Percentiles rank a stretch among this genome's conserved stretches.
phyloP scores from a whole-genome alignment of 305 asterid genomes.

The Fraxinus baroniana region DNA sequence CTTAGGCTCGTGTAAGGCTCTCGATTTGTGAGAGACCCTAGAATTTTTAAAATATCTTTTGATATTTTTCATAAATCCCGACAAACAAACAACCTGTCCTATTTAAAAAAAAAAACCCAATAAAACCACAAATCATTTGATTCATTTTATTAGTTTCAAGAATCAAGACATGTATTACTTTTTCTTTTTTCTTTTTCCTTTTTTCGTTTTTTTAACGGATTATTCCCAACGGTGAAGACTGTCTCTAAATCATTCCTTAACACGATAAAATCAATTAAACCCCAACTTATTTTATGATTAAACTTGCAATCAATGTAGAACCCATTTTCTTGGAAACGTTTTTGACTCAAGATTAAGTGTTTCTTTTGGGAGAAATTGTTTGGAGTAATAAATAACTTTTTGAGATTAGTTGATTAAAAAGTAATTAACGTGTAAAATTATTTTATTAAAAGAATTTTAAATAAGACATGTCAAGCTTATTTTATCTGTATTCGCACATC shows the following conservation, averaged over 20 bases:
- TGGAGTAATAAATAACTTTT: background rate
- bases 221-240: background rate
- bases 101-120: too few relatives aligned
- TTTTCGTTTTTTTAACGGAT: background rate
- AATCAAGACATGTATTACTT: background rate
- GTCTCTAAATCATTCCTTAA: background rate
- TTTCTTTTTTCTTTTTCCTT: too few relatives aligned
- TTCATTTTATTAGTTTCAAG: background rate
- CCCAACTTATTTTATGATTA: background rate
- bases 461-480: background rate
- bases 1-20: background rate
- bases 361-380: background rate
- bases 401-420: background rate
- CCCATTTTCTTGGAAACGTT: background rate
- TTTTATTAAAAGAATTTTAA: too few relatives aligned
- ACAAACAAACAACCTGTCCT: background rate
- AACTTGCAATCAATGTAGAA: background rate
- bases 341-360: background rate
- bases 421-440: background rate
- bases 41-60: background rate
- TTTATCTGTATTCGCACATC: background rate
- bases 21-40: background rate
- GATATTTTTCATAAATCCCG: background rate
- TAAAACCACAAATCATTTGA: background rate
- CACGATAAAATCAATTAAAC: background rate